A percentile compares a stretch with the other conserved stretches of the same genome.
phyloP scores from a whole-genome alignment of 257 asterid species.

The Nicotiana sylvestris region DNA sequence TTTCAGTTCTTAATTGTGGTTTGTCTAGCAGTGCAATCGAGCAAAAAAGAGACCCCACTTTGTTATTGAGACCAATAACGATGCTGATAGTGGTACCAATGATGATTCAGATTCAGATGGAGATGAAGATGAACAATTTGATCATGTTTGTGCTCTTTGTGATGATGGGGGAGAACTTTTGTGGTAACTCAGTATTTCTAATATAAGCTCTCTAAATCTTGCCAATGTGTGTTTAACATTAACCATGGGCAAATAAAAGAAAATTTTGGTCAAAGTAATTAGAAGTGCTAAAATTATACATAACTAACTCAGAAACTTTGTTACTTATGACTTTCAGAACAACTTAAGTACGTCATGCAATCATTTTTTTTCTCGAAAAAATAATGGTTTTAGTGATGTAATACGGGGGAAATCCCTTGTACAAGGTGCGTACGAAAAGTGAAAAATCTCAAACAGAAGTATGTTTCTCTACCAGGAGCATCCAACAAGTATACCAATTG shows the following conservation, averaged over 20 bases:
- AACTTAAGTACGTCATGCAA: neutral
- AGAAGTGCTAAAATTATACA: neutral
- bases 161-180: constrained; percentile 71
- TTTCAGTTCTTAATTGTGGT: neutral
- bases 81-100: constrained; percentile 23
- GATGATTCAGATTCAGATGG: constrained; percentile 27
- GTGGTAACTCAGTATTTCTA: constrained; percentile 36
- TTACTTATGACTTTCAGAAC: neutral
- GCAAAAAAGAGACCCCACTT: constrained; percentile 29
- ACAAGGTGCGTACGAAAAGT: neutral
- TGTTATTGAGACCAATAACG: constrained; percentile 22
- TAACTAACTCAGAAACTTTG: neutral
- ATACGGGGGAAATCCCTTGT: neutral
- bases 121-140: constrained; percentile 33
- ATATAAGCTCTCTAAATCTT: neutral
- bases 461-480: neutral
- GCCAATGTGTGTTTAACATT: neutral
- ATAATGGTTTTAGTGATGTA: neutral
- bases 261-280: neutral
- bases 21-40: constrained; percentile 8
- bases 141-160: constrained; percentile 56
- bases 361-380: neutral
- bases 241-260: neutral
- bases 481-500: neutral
- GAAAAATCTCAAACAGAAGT: neutral